Evolutionary conservation across 139 green algal genomes (phyloP).

Genomic region (Pleodorina starrii): DNA sequence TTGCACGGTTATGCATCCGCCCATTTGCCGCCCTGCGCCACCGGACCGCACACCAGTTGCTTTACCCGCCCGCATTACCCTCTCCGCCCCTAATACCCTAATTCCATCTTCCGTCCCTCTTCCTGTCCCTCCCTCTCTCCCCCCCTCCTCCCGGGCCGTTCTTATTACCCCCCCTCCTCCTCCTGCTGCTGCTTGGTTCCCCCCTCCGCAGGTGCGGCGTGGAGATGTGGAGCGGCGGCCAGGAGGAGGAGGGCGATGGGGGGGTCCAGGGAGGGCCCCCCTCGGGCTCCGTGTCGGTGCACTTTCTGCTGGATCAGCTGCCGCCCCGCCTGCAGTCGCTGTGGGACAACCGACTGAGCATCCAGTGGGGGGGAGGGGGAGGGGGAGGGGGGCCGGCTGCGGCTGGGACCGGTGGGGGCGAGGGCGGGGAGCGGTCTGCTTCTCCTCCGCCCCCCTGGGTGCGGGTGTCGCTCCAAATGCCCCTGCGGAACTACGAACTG

Average conservation of each 20-base stretch:
- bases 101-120: too few species aligned
- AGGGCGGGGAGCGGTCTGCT: neutral
- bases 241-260: neutral
- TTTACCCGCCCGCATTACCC: too few species aligned
- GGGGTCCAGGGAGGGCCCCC: neutral
- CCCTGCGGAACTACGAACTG: slow-evolving; percentile 31
- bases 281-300: neutral
- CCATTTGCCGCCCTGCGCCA: too few species aligned
- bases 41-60: too few species aligned
- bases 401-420: neutral
- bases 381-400: neutral
- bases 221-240: slow-evolving; percentile 23
- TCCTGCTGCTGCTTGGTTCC: too few species aligned
- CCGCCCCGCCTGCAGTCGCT: slow-evolving; percentile 26
- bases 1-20: too few species aligned
- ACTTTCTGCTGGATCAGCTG: slow-evolving; percentile 50
- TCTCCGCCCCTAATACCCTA: too few species aligned
- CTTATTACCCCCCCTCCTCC: too few species aligned
- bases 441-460: neutral
- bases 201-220: slow-evolving; percentile 35
- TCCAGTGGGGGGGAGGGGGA: neutral
- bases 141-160: too few species aligned
- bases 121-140: too few species aligned
- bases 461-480: slow-evolving; percentile 30
- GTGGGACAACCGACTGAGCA: slow-evolving; percentile 22